Evolutionary conservation across 805 yeast genomes (phyloP), one percentile per base, ranked within the genome.

Genomic region (Geotrichum ghanense): DNA sequence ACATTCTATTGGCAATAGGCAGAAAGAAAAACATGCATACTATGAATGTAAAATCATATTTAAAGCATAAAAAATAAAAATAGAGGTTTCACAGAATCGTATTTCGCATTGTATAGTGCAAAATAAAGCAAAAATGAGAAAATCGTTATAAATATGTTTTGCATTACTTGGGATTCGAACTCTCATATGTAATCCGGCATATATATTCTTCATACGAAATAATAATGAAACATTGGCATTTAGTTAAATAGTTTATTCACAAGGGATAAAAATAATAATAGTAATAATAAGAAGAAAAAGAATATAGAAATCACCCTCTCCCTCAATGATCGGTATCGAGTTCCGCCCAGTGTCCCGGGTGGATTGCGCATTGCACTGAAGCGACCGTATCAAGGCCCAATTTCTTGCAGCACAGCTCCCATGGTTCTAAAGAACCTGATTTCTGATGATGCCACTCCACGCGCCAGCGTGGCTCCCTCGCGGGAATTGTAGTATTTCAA

Each of bases 351-450:
- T 6, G 12, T 50, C 42, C 27, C 46, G 19, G 26, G 53, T 51
- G 49, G 42, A 52, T 47, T 53, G 55, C 55, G 55, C 52, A 52
- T 52, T 52, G 55, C 55, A 52, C 55, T 52, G 22, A 52, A 52
- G 55, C 27, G 44, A 48, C 50, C 43, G 19, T 23, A 9, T 6
- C 31, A 25, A 42, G 37, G 52, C 43, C 50, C 55, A 50, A 52
- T 52, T 52, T 43, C 51, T 45, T 53, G 52, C 55, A 47, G 50
- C 41, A 40, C 52, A 53, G 50, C 50, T 52, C 55, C 55, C 55
- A 52, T 52, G 42, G 45, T 23, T 41, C 24, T 25, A 3, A 45
- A 39, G 14, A 27, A 21, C 46, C 37, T 43, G 40, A 45, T 53
- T 53, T 53, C 56, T 53, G 56, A 53, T 53, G 53, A 48, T 47